Evolutionary conservation across 495 filamentous ascomycete genomes (phyloP), one percentile per base, ranked within the genome.

Genomic region (Saxophila tyrrhenica): DNA sequence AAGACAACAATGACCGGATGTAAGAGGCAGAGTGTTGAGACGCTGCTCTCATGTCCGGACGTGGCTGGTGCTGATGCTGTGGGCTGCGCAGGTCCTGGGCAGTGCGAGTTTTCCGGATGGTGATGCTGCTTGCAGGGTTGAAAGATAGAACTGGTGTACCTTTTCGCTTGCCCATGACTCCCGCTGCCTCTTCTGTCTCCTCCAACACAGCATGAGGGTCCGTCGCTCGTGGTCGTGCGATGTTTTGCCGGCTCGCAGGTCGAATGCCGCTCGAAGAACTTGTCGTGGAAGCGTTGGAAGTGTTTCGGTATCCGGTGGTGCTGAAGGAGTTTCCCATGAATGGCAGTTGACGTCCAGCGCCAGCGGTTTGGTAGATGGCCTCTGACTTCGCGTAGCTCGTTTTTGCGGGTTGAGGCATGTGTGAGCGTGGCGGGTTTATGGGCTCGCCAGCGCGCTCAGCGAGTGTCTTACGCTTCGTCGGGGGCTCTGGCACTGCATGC

Each of bases 131-230:
- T 11, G 22, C 19, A 50, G 47, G 13, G 24, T 58, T 35, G 51
- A 55, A 58, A 49, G 55, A 62, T 39, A 58, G 10, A 25, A 48
- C 21, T 16, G 54, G 42, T 80, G 65, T 89, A 90, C 86, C 86
- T 76, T 87, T 86, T 66, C 77, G 69, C 70, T 82, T 79, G 58
- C 75, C 74, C 39, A 74, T 60, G 3, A 72, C 65, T 39, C 69
- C 55, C 66, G 71, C 72, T 65, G 72, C 73, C 20, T 65, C 61
- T 55, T 80, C 75, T 57, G 73, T 75, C 50, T 79, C 80, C 65
- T 83, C 73, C 16, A 81, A 74, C 13, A 79, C 85, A 1, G 77
- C 75, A 9, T 84, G 78, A 53, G 84, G 75, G 35, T 35, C 38
- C 52, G 49, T 47, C n/a, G 58, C 43, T 49, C 32, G 43, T 25